These are phyloP conservation scores for Pistacia vera DNA, from an alignment of 345 rosid species.

Conservation along the genomic window DNA sequence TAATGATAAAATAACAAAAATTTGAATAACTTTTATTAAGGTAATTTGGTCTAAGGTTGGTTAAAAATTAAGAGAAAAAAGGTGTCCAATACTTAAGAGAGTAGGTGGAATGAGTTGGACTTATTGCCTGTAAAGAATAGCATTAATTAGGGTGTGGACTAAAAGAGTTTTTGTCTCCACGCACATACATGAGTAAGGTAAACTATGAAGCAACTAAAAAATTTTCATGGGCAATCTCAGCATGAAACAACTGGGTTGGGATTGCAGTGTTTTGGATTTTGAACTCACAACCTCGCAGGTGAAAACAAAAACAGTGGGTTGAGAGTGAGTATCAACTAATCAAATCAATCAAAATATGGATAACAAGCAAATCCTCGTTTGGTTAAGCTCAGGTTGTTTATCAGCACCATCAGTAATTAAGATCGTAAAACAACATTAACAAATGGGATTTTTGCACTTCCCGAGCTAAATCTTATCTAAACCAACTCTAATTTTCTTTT, in stretches of 20 bases:
- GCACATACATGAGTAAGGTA: neutral
- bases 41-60: neutral
- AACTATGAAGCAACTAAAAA: neutral
- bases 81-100: no score
- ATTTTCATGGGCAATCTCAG: neutral
- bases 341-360: neutral
- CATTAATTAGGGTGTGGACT: neutral
- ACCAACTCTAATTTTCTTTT: neutral
- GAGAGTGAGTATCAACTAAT: neutral
- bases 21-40: no score
- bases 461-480: neutral
- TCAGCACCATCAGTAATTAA: neutral
- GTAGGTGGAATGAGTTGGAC: conserved; percentile 2
- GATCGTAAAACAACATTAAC: neutral
- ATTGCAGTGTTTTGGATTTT: no score
- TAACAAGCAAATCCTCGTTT: neutral
- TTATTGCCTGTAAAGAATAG: no score
- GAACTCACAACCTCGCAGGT: neutral
- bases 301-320: neutral
- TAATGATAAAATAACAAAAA: no score
- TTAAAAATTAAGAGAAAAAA: neutral
- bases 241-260: neutral
- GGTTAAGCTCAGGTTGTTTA: neutral
- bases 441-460: neutral
- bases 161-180: neutral